Evolutionary conservation across 192 early-diverging fungal genomes (phyloP), one percentile per base, ranked within the genome.

Genomic region (Linnemannia schmuckeri): DNA sequence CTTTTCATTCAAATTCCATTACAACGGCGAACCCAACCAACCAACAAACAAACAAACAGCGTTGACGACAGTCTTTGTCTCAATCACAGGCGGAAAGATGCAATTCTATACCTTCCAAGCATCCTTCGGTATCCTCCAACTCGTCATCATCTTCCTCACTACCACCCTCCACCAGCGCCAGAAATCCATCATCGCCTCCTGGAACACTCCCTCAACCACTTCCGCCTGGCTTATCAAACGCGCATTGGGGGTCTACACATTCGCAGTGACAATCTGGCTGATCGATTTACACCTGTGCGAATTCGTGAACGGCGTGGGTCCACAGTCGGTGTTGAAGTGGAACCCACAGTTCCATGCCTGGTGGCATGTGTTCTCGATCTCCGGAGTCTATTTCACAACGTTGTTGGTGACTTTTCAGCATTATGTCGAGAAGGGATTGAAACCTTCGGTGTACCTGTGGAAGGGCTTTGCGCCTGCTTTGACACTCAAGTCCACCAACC

Each of bases 301-400:
- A 46, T 88, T 81, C 30, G 49, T 87, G 72, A 87, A 87, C 30
- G 85, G 85, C 47, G 85, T 87, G 10, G 79, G 85, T 22, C 76
- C 85, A 13, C 37, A 87, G 20, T 78, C 79, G 27, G 76, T 87
- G 27, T 54, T 86, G 42, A 77, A 42, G 47, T 86, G 83, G 83
- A 94, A 94, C 78, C 75, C 92, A 63, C 93, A 94, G 82, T 88
- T 94, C 37, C 93, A 94, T 78, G 93, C 93, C 20, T 91, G 91
- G 91, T 94, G 93, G 93, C 93, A 94, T 63, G 89, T 93, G 0
- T 85, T 92, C 54, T 92, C 91, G 3, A 93, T 92, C 9, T 73
- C 91, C 20, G 93, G 92, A 0, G 88, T 93, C 2, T 93, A 92
- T 49, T 86, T 86, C 38, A 54, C 83, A 0, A 86, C 83, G 1